phyloP scores from a whole-genome alignment of 176 grass and related monocot species.

The Carex parvula region DNA sequence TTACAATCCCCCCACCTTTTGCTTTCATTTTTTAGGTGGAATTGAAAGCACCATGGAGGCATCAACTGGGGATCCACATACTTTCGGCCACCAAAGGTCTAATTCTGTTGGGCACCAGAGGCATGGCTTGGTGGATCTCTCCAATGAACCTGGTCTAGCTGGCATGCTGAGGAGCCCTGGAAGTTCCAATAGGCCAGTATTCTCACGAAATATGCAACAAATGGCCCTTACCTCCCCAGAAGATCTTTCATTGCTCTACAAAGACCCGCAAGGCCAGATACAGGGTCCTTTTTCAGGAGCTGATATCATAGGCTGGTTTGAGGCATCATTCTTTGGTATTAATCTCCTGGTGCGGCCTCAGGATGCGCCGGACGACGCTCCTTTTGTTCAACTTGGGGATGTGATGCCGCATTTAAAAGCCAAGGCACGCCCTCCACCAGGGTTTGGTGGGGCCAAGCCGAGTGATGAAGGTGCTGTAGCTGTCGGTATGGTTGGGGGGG shows the following conservation, averaged over 20 bases:
- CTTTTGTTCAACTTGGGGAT: constrained; percentile 91
- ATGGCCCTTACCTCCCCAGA: constrained; percentile 66
- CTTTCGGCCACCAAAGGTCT: constrained; percentile 42
- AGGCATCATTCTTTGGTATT: constrained; percentile 94
- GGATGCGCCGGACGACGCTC: constrained; percentile 57
- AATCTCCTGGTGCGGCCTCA: constrained; percentile 73
- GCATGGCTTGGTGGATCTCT: constrained; percentile 26
- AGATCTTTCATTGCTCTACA: constrained; percentile 80
- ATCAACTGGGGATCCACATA: constrained; percentile 29
- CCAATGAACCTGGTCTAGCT: constrained; percentile 9
- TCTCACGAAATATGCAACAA: constrained; percentile 25
- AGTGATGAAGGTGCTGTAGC: constrained; percentile 44
- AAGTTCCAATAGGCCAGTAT: constrained; percentile 6
- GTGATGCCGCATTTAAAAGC: constrained; percentile 91
- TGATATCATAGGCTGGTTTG: constrained; percentile 92
- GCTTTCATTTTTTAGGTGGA: constrained; percentile 32
- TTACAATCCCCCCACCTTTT: neutral
- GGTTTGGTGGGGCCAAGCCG: constrained; percentile 58
- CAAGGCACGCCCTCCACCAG: constrained; percentile 89
- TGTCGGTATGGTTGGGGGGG: constrained; percentile 45
- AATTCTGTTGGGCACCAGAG: constrained; percentile 45
- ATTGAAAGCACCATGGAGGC: constrained; percentile 44
- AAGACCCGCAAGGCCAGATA: constrained; percentile 89
- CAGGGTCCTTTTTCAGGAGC: constrained; percentile 97
- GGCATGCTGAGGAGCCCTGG: constrained; percentile 19